Percentiles rank a stretch among this genome's conserved stretches.
Conservation (phyloP, 228 moss, liverwort and hornwort species). For the Sphagnum fallax region DNA sequence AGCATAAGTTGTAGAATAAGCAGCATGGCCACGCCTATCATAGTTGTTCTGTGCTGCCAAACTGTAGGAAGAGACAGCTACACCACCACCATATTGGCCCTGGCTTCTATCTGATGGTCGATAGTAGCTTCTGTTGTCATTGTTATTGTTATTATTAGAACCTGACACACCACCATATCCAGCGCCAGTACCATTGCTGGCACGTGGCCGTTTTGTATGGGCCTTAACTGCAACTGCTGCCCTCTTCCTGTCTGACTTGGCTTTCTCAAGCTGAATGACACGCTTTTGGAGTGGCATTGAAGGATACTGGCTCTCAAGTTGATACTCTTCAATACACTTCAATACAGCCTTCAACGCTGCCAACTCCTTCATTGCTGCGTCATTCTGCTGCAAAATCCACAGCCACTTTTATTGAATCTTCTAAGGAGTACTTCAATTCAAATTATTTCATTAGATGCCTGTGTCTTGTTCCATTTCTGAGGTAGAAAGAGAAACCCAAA, state of each 20-base stretch:
- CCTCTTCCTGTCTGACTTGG: constrained; percentile 96
- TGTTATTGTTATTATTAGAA: constrained; percentile 38
- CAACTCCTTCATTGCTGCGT: constrained; percentile 99
- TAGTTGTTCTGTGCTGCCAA: constrained; percentile 89
- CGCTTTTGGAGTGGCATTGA: constrained; percentile 94
- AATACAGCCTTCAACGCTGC: constrained; percentile 97
- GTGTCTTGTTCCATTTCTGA: too few relatives aligned
- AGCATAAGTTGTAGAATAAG: constrained; percentile 82
- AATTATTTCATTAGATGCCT: too few relatives aligned
- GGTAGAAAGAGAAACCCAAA: neutral
- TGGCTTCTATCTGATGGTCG: constrained; percentile 82
- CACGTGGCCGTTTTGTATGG: constrained; percentile 98
- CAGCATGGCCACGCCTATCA: constrained; percentile 89
- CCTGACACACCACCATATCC: constrained; percentile 50
- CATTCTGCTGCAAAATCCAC: constrained; percentile 52
- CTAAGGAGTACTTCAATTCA: too few relatives aligned
- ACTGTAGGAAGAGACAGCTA: constrained; percentile 84
- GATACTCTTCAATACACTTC: constrained; percentile 98
- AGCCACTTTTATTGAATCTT: too few relatives aligned
- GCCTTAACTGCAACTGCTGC: constrained; percentile 98
- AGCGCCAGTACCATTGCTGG: constrained; percentile 79
- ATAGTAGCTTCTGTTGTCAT: constrained; percentile 78
- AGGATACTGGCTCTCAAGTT: constrained; percentile 86
- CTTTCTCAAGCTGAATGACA: constrained; percentile 94
- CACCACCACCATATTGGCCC: constrained; percentile 28